Percentiles rank a stretch among this genome's conserved stretches.
phyloP scores from a whole-genome alignment of 306 rosid species.

The Pterocarpus santalinus region DNA sequence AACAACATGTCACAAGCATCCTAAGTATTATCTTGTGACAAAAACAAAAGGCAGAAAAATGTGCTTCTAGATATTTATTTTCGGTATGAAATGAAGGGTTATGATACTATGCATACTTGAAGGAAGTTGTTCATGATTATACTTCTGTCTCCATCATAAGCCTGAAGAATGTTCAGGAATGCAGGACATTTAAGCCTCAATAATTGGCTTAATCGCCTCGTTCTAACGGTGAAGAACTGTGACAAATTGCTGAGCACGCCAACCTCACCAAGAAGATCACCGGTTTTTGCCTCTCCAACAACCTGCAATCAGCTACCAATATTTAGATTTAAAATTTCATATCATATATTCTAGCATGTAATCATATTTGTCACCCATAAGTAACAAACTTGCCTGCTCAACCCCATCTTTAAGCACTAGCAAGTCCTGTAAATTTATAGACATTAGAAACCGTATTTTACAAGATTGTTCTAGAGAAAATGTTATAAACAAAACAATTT shows the following conservation, averaged over 20 bases:
- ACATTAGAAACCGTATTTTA: conserved; percentile 32
- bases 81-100: background rate
- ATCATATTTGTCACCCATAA: background rate
- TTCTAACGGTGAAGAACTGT: conserved; percentile 85
- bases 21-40: no score
- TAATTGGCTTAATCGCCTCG: conserved; percentile 83
- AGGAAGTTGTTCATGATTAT: conserved; percentile 93
- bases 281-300: conserved; percentile 80
- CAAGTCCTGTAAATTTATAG: conserved; percentile 65
- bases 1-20: no score
- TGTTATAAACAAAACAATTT: background rate
- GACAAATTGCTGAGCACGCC: conserved; percentile 94
- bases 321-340: conserved; percentile 28
- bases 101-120: conserved; percentile 63
- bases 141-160: conserved; percentile 90
- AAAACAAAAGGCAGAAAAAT: background rate
- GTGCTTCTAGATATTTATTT: background rate
- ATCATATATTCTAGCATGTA: background rate
- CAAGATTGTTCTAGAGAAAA: no score
- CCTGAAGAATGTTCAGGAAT: conserved; percentile 79
- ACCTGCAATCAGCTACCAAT: conserved; percentile 55
- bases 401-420: conserved; percentile 57
- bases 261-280: conserved; percentile 86
- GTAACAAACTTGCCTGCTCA: conserved; percentile 72
- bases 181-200: conserved; percentile 80